Conservation (phyloP, 2,329 filamentous ascomycete species). For the Diaporthe velutina region DNA sequence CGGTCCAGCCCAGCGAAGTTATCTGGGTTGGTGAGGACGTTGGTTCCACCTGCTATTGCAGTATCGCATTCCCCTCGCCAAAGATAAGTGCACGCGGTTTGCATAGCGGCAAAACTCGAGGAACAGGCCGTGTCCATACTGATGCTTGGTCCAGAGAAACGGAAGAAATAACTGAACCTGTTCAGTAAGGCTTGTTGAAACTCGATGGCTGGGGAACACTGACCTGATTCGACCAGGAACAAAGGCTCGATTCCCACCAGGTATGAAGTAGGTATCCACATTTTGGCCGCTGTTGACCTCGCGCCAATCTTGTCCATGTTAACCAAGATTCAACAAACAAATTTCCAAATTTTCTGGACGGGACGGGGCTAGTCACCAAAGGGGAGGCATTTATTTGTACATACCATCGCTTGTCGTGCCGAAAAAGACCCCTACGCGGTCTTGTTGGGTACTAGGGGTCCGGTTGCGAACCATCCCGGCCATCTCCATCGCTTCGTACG, state of each 20-base stretch:
- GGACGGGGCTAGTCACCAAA: not conserved
- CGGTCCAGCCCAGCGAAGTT: conserved; percentile 73
- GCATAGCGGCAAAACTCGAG: conserved; percentile 52
- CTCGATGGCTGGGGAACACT: not conserved
- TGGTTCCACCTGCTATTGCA: conserved; percentile 72
- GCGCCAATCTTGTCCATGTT: conserved; percentile 48
- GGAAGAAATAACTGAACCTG: conserved; percentile 48
- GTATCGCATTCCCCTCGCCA: conserved; percentile 74
- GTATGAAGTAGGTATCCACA: conserved; percentile 40
- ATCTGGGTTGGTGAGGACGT: conserved; percentile 74
- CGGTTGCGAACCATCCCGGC: conserved; percentile 56
- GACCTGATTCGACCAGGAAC: conserved; percentile 51
- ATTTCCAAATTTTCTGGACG: conserved; percentile 26
- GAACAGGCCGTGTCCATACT: conserved; percentile 56
- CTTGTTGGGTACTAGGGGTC: conserved; percentile 45
- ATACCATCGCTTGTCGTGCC: conserved; percentile 68
- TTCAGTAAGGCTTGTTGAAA: not conserved
- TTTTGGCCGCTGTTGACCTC: conserved; percentile 69
- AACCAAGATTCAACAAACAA: conserved; percentile 41
- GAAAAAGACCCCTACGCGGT: conserved; percentile 73
- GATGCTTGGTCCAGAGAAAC: conserved; percentile 49
- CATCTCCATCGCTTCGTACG: conserved; percentile 48
- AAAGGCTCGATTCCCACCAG: conserved; percentile 47
- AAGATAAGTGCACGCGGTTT: conserved; percentile 62
- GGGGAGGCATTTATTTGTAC: not conserved